phyloP scores from a whole-genome alignment of 768 basidiomycete genomes.

The Trametes cubensis region DNA sequence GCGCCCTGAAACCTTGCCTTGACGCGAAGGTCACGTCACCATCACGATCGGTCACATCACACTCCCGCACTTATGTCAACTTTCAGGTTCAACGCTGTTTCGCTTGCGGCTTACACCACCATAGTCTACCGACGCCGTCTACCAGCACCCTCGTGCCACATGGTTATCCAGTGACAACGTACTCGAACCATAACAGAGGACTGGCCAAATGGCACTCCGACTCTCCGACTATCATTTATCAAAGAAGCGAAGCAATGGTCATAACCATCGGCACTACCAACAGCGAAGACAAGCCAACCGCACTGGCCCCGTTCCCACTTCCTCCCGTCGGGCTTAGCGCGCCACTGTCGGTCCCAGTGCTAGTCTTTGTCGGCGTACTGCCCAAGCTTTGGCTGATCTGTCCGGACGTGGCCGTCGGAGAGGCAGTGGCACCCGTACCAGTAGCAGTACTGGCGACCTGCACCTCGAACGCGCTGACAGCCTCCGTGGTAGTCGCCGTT shows the following conservation, averaged over 20 bases:
- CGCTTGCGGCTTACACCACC: too few species aligned
- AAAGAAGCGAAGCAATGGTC: background rate
- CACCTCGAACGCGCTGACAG: conserved; percentile 8
- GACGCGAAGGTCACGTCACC: conserved; percentile 24
- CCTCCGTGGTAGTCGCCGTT: background rate
- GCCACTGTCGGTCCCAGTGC: background rate
- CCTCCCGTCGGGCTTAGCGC: background rate
- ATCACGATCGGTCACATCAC: conserved; percentile 22
- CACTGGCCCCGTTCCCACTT: background rate
- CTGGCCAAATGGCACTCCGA: too few species aligned
- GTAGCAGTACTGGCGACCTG: conserved; percentile 2
- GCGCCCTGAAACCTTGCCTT: background rate
- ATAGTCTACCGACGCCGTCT: too few species aligned
- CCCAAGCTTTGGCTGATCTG: background rate
- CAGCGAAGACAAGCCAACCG: background rate
- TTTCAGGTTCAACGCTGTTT: too few species aligned
- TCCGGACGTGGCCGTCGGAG: background rate
- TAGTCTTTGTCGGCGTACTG: background rate
- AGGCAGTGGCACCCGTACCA: background rate
- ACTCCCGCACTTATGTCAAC: background rate
- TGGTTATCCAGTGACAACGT: too few species aligned
- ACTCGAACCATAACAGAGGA: too few species aligned
- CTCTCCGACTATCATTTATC: too few species aligned
- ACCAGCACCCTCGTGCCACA: too few species aligned
- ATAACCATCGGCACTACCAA: background rate